Evolutionary conservation across 2,329 filamentous ascomycete species (phyloP).

Genomic region (Pseudocercospora eumusae): DNA sequence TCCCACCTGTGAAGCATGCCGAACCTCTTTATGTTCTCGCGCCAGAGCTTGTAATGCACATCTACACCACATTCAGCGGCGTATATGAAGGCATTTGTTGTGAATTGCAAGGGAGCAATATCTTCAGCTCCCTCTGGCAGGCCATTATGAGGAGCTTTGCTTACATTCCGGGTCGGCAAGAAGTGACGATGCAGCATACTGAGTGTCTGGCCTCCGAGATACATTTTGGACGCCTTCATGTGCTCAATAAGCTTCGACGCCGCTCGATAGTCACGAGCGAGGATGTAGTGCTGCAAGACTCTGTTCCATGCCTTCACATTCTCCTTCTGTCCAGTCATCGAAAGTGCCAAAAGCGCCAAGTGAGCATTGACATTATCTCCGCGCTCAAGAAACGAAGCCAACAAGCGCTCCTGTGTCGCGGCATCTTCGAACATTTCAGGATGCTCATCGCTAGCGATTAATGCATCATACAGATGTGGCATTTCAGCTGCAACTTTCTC

Average conservation of each 20-base stretch:
- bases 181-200: conserved; percentile 45
- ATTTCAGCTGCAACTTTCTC: conserved; percentile 63
- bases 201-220: conserved; percentile 49
- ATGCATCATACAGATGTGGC: conserved; percentile 53
- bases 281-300: conserved; percentile 47
- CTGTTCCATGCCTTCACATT: conserved; percentile 50
- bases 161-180: conserved; percentile 43
- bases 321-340: conserved; percentile 38
- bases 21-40: conserved; percentile 60
- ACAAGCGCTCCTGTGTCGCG: conserved; percentile 56
- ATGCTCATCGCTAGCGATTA: conserved; percentile 64
- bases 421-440: conserved; percentile 63
- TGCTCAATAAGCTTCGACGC: conserved; percentile 47
- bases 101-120: conserved; percentile 44
- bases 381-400: conserved; percentile 54
- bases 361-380: conserved; percentile 56
- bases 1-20: conserved; percentile 58
- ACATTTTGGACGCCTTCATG: conserved; percentile 51
- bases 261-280: conserved; percentile 31
- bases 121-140: conserved; percentile 15
- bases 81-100: conserved; percentile 52
- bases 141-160: conserved; percentile 40
- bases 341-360: conserved; percentile 58
- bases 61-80: conserved; percentile 36
- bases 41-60: conserved; percentile 54